Percentiles rank a stretch among this genome's conserved stretches.
phyloP scores from a whole-genome alignment of 176 grass and related monocot species.

The Cenchrus purpureus region DNA sequence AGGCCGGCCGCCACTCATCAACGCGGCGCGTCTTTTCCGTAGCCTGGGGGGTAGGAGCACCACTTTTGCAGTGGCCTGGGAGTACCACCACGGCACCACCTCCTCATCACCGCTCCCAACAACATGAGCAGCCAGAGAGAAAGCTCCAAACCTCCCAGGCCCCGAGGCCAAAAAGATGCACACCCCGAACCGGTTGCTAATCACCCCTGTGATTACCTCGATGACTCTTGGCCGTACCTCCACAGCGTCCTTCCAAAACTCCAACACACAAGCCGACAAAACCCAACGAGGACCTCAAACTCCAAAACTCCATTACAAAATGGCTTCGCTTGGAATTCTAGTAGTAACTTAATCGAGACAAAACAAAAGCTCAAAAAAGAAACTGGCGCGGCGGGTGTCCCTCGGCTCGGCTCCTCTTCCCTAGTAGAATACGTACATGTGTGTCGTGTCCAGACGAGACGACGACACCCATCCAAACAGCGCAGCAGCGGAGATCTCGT shows the following conservation, averaged over 20 bases:
- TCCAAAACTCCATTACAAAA: slow-evolving; percentile 3
- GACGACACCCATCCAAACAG: slow-evolving; percentile 23
- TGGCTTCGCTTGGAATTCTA: neutral
- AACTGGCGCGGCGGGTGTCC: neutral
- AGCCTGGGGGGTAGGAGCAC: neutral
- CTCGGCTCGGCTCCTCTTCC: slow-evolving; percentile 12
- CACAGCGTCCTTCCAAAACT: slow-evolving; percentile 51
- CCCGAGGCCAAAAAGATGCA: neutral
- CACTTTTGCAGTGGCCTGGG: slow-evolving; percentile 26
- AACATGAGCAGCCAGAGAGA: slow-evolving; percentile 32
- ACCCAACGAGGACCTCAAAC: neutral
- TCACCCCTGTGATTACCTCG: neutral
- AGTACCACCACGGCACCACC: neutral
- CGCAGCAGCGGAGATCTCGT: neutral
- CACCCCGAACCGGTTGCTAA: neutral
- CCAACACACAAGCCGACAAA: slow-evolving; percentile 34
- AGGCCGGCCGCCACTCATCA: neutral
- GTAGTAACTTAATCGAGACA: neutral
- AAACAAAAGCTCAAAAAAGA: neutral
- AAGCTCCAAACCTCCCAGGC: slow-evolving; percentile 33
- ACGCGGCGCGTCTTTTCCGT: neutral
- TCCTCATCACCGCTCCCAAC: neutral
- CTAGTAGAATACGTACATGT: slow-evolving; percentile 54
- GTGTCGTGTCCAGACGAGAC: neutral
- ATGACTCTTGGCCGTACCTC: slow-evolving; percentile 21